A percentile compares a stretch with the other conserved stretches of the same genome.
Conservation (phyloP, 2,329 filamentous ascomycete genomes). For the Xylogone sp. region DNA sequence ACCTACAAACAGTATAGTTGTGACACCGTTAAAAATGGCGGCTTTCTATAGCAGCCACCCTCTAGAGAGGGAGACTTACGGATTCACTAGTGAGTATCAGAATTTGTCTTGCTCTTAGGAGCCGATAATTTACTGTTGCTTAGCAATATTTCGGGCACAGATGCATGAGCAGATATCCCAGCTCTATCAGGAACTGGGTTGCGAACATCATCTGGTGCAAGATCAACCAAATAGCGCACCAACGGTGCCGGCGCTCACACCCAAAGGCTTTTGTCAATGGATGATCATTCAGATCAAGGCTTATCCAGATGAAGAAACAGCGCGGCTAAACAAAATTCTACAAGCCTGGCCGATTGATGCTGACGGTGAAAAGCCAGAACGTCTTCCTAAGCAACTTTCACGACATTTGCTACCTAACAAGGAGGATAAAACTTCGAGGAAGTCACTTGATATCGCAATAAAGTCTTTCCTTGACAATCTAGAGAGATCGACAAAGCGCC, state of each 20-base stretch:
- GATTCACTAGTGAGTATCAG: conserved; percentile 57
- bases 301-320: conserved; percentile 71
- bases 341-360: conserved; percentile 64
- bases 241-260: conserved; percentile 61
- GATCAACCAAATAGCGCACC: conserved; percentile 47
- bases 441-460: conserved; percentile 58
- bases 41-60: conserved; percentile 68
- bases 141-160: conserved; percentile 21
- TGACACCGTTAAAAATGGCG: conserved; percentile 72
- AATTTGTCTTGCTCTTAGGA: not conserved
- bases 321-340: conserved; percentile 65
- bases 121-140: conserved; percentile 6
- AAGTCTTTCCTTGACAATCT: conserved; percentile 40
- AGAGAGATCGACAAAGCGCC: conserved; percentile 39
- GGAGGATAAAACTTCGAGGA: conserved; percentile 53
- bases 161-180: conserved; percentile 48
- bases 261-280: conserved; percentile 67
- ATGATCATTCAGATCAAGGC: conserved; percentile 69
- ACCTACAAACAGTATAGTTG: conserved; percentile 64
- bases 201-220: conserved; percentile 64
- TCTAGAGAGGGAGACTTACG: conserved; percentile 62
- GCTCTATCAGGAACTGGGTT: conserved; percentile 51
- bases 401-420: conserved; percentile 65
- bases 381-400: conserved; percentile 76
- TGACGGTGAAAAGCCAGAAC: conserved; percentile 54